phyloP scores from a whole-genome alignment of 2,329 filamentous ascomycete genomes.

The Leptoxyphium fumago region DNA sequence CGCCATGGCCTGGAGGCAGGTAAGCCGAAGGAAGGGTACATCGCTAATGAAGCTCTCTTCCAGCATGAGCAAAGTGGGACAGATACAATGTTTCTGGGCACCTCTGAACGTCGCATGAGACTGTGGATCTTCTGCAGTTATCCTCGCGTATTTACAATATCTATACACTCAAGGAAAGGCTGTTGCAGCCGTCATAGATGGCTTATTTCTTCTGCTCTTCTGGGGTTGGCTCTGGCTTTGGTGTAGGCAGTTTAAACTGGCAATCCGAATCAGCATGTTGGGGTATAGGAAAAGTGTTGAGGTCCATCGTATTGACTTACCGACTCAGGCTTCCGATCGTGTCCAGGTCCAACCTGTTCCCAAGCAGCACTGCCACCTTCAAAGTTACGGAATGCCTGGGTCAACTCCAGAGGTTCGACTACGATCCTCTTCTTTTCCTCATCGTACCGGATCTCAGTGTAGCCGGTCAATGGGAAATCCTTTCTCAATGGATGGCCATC shows the following conservation, averaged over 20 bases:
- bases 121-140: no score
- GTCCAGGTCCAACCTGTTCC: constrained; percentile 56
- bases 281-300: neutral
- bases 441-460: constrained; percentile 89
- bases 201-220: constrained; percentile 82
- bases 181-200: neutral
- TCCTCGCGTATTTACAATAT: constrained; percentile 21
- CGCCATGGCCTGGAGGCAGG: neutral
- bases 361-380: constrained; percentile 52
- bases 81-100: no score
- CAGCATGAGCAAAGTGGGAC: no score
- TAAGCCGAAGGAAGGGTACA: neutral
- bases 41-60: no score
- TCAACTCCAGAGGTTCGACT: constrained; percentile 91
- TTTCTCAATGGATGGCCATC: constrained; percentile 95
- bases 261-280: constrained; percentile 3
- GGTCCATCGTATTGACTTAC: constrained; percentile 25
- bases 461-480: constrained; percentile 94
- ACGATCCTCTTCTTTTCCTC: constrained; percentile 99
- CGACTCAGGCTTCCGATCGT: constrained; percentile 62
- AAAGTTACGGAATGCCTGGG: constrained; percentile 97
- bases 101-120: no score
- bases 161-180: constrained; percentile 9
- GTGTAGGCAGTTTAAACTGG: constrained; percentile 82
- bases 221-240: constrained; percentile 85